These are phyloP conservation scores for Ophiocordyceps camponoti-saundersi DNA, from an alignment of 2,329 filamentous ascomycete genomes.

Conservation along the genomic window DNA sequence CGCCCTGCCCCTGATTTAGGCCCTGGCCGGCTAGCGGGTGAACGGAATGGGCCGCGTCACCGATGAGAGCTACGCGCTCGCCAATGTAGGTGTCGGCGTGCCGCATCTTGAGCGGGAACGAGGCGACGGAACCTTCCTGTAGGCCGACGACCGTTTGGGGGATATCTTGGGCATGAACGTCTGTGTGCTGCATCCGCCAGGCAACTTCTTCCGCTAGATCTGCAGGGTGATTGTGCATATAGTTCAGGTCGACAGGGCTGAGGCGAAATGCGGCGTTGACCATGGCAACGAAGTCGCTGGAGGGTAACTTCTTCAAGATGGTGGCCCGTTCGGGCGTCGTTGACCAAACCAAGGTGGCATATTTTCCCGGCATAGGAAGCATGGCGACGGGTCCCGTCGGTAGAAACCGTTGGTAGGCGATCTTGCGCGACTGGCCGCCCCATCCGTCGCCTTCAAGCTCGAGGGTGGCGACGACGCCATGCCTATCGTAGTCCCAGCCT, in stretches of 20 bases:
- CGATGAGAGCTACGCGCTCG: constrained; percentile 79
- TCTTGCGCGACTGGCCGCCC: constrained; percentile 41
- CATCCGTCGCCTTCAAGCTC: constrained; percentile 46
- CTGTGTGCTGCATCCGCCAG: constrained; percentile 69
- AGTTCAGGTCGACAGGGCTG: constrained; percentile 60
- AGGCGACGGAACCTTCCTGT: constrained; percentile 66
- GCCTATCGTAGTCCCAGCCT: constrained; percentile 86
- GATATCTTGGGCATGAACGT: constrained; percentile 30
- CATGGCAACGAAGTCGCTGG: constrained; percentile 63
- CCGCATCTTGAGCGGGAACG: constrained; percentile 78
- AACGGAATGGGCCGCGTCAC: constrained; percentile 87
- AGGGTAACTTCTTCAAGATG: constrained; percentile 57
- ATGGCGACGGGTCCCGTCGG: constrained; percentile 84
- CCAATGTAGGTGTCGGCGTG: constrained; percentile 90
- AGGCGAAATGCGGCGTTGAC: constrained; percentile 91
- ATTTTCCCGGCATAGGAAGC: constrained; percentile 70
- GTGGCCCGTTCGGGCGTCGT: constrained; percentile 69
- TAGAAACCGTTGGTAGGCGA: constrained; percentile 88
- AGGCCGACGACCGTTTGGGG: constrained; percentile 54
- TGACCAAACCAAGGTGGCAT: constrained; percentile 84
- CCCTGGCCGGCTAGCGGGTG: constrained; percentile 92
- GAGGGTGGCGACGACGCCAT: constrained; percentile 83
- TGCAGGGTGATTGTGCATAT: constrained; percentile 49
- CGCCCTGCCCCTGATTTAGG: constrained; percentile 81
- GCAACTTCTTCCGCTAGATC: constrained; percentile 56